Base-by-base conservation (phyloP, 2,329 filamentous ascomycete genomes). In the Pseudomassariella vexata region DNA sequence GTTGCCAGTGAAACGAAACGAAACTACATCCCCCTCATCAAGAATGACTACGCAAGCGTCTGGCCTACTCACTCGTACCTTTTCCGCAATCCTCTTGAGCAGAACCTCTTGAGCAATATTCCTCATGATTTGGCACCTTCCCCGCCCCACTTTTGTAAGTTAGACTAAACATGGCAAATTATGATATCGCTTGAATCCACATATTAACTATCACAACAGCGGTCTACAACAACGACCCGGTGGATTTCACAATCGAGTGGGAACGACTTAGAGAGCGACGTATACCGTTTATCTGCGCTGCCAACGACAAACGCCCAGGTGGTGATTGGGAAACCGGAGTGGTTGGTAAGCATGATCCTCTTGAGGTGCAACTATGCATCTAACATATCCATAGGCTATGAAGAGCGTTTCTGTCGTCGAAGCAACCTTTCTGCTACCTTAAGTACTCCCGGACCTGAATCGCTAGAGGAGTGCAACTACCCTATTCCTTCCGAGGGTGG, bases 251-350 rank as follows among this genome's bases (percentile, higher is more conserved):
- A 15, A 58, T 84, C 20, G 63, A 70, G 36, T 83, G 79, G 70
- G 66, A 70, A 28, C 61, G 56, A 18, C 55, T 59, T 14, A 45
- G 43, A 29, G 47, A 57, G 30, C 47, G 62, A 22, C 56, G 61
- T 3, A 70, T 85, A 34, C 77, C 80, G 1, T 79, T 85, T 37
- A 74, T 86, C 40, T 85, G 82, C 44, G 73, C 78, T 34, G 84
- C 84, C 28, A 85, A 88, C 57, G 83, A 88, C 53, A 83, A 81
- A 50, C 69, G 81, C 22, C 71, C 83, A 1, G 84, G 84, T 8
- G 84, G 84, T n/a, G 82, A 88, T 51, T 89, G 84, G 84, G 82
- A 87, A 46, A 82, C 71, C 6, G 69, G 68, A 39, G 66, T 60
- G 9, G 53, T 60, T 3, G 62, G 62, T 34, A 55, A 65, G 21